Base-by-base conservation (phyloP, 176 grass and related monocot species). In the Bonia amplexicaulis region DNA sequence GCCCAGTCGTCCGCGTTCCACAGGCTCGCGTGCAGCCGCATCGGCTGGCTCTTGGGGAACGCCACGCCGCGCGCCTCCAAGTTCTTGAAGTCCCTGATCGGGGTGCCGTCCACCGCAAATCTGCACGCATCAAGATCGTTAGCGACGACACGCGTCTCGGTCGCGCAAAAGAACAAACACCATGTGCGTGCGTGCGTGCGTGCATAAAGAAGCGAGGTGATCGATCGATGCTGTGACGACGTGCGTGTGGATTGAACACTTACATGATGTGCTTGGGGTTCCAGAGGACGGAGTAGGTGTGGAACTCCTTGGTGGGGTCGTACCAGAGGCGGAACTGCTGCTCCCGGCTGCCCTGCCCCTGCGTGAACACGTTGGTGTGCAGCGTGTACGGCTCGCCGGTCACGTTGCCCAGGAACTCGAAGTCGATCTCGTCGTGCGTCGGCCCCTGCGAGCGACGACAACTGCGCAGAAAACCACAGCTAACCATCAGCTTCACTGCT, bases 251-350 rank as follows among this genome's bases (percentile, higher is more conserved):
- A 22, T 25, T 0, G 0, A 46, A 2, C 7, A 25, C 88, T 85
- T 15, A 96, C 93, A 93, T 97, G 62, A 97, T 35, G 83, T 97
- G 92, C 61, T 83, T 66, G 6, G 88, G 90, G 80, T 90, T 97
- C 94, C 94, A 94, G 20, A 92, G 4, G 63, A 97, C 74, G 53
- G 94, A 90, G 84, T 97, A 97, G 63, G 92, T 97, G 92, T 97
- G 94, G 81, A 92, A 94, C 6, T 46, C 16, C 19, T 40, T 74
- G 16, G 94, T 92, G 3, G 94, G 94, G 80, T 97, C 92, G 76
- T 92, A 97, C 94, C 92, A 97, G 73, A 97, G 94, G 2, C 88
- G 73, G 86, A 87, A 93, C 80, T 93, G 94, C 90, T 89, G 88
- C 88, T 97, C 94, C 6, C 92, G 86, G 39, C 89, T 80, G 2